Percentiles rank a stretch among this genome's conserved stretches.
Evolutionary conservation across 2,329 filamentous ascomycete species (phyloP).

Genomic region (Alternaria sp.): DNA sequence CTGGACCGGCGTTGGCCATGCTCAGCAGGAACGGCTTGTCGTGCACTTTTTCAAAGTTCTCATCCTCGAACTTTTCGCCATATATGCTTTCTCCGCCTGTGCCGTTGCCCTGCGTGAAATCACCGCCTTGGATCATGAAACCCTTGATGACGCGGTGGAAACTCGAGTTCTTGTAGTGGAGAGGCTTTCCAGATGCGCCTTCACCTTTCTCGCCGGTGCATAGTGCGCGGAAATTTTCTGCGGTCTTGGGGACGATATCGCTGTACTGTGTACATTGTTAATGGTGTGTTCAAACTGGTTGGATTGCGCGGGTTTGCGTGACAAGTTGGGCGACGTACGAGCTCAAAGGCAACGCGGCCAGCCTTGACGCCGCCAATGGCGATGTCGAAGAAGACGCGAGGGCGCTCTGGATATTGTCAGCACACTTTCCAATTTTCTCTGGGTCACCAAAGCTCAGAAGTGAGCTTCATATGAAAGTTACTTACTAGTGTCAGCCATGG

Average conservation of each 20-base stretch:
- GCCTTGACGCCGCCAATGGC: constrained; percentile 76
- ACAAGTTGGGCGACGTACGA: constrained; percentile 61
- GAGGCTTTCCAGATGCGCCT: constrained; percentile 81
- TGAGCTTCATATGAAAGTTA: constrained; percentile 1
- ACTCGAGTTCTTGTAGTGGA: constrained; percentile 89
- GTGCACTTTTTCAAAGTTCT: constrained; percentile 93
- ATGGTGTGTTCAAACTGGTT: background rate
- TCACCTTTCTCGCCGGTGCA: constrained; percentile 94
- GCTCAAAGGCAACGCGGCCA: constrained; percentile 86
- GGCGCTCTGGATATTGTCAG: constrained; percentile 62
- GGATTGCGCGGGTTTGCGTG: background rate
- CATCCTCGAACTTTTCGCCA: constrained; percentile 95
- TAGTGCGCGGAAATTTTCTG: constrained; percentile 93
- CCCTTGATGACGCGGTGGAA: constrained; percentile 99
- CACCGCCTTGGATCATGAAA: constrained; percentile 99
- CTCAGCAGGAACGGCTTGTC: constrained; percentile 91
- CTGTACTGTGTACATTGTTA: constrained; percentile 43
- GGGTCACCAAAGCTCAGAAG: background rate
- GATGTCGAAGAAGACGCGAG: constrained; percentile 94
- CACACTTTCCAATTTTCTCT: background rate
- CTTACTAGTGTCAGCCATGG: constrained; percentile 41
- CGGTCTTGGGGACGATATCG: constrained; percentile 85
- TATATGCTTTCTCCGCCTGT: constrained; percentile 98
- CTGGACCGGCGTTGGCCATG: constrained; percentile 97
- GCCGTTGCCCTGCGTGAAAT: constrained; percentile 94